Conservation (phyloP, 495 filamentous ascomycete genomes). For the Penicillium salamii region DNA sequence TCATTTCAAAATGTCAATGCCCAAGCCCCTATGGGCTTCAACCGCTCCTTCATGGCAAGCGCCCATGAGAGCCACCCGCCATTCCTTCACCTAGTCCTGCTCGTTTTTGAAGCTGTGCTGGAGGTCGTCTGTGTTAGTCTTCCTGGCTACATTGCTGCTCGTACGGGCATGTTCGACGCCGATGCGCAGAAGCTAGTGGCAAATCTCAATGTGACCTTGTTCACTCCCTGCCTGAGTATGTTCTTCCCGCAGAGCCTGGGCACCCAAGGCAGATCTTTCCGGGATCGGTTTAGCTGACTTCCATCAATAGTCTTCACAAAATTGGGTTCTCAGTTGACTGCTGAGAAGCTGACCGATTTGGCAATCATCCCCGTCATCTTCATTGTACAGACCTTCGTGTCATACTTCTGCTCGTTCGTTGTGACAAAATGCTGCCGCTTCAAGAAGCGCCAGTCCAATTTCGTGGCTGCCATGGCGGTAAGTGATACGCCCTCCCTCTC, state of each 20-base stretch:
- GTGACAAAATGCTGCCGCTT: constrained; percentile 76
- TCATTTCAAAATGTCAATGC: constrained; percentile 59
- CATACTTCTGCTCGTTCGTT: constrained; percentile 67
- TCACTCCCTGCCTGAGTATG: constrained; percentile 95
- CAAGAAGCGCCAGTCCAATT: constrained; percentile 80
- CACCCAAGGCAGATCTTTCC: neutral
- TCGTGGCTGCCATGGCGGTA: constrained; percentile 94
- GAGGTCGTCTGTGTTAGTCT: constrained; percentile 94
- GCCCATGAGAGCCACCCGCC: constrained; percentile 57
- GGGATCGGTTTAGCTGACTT: constrained; percentile 1
- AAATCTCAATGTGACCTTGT: constrained; percentile 89
- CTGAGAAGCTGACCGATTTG: constrained; percentile 83
- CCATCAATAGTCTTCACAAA: constrained; percentile 84
- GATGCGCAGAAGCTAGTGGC: constrained; percentile 94
- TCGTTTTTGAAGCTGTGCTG: constrained; percentile 94
- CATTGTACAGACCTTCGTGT: constrained; percentile 77
- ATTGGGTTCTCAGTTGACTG: constrained; percentile 89
- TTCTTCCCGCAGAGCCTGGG: neutral
- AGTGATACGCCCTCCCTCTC: constrained; percentile 15
- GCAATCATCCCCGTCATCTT: constrained; percentile 95
- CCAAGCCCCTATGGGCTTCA: constrained; percentile 32
- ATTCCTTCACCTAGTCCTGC: constrained; percentile 70
- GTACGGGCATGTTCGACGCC: constrained; percentile 86
- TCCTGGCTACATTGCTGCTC: constrained; percentile 91
- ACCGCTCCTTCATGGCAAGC: constrained; percentile 27